A percentile compares a stretch with the other conserved stretches of the same genome.
These are phyloP conservation scores for Picochlorum sp. DNA, from an alignment of 139 green algal genomes.

Conservation along the genomic window DNA sequence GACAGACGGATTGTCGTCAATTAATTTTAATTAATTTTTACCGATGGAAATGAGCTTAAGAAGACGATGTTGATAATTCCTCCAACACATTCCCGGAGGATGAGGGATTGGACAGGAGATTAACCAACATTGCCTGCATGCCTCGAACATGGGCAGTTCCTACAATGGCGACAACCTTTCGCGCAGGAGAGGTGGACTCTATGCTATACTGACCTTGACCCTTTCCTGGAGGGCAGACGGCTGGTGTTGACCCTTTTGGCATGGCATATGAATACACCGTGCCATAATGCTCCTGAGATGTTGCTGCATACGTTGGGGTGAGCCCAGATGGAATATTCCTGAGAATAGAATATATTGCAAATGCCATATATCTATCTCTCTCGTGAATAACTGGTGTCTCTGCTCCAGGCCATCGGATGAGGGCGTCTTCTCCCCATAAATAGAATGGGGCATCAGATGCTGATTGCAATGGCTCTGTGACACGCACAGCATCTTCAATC, in stretches of 20 bases:
- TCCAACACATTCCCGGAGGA: too few relatives aligned
- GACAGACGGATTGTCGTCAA: slow-evolving; percentile 14
- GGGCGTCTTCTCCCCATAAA: slow-evolving; percentile 42
- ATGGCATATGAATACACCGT: slow-evolving; percentile 59
- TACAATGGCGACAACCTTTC: slow-evolving; percentile 69
- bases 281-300: neutral
- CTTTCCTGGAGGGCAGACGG: slow-evolving; percentile 34
- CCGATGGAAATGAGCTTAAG: too few relatives aligned
- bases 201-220: slow-evolving; percentile 62
- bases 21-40: too few relatives aligned
- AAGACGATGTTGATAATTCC: too few relatives aligned
- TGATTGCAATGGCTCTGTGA: slow-evolving; percentile 56
- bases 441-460: slow-evolving; percentile 3
- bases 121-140: slow-evolving; percentile 54
- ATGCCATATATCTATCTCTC: slow-evolving; percentile 76
- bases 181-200: neutral
- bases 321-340: slow-evolving; percentile 24
- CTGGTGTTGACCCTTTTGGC: slow-evolving; percentile 30
- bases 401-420: slow-evolving; percentile 77
- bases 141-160: slow-evolving; percentile 74
- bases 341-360: slow-evolving; percentile 43
- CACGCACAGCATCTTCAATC: slow-evolving; percentile 64
- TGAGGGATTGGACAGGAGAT: neutral
- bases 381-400: slow-evolving; percentile 57
- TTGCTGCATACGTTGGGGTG: slow-evolving; percentile 43